phyloP scores from a whole-genome alignment of 2,329 filamentous ascomycete genomes.

The Penicillium janthinellum region DNA sequence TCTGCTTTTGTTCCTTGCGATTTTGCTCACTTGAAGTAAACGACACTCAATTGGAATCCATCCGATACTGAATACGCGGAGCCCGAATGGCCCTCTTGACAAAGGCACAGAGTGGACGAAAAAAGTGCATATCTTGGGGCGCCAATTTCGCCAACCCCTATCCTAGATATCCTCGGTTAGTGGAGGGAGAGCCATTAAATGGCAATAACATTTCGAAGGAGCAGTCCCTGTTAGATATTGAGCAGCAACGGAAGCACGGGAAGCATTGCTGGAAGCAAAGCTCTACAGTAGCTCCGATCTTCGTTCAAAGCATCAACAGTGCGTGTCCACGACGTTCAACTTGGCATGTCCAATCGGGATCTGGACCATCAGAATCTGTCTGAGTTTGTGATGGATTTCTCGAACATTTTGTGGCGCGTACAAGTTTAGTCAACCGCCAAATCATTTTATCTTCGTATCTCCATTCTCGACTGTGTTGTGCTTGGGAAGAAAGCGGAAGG shows the following conservation, averaged over 20 bases:
- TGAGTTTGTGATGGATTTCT: too few species aligned
- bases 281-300: neutral
- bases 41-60: too few species aligned
- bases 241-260: conserved; percentile 51
- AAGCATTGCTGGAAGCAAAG: conserved; percentile 3
- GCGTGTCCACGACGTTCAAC: neutral
- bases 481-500: neutral
- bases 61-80: too few species aligned
- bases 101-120: conserved; percentile 27
- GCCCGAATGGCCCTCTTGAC: too few species aligned
- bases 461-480: neutral
- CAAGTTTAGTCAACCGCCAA: too few species aligned
- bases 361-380: too few species aligned
- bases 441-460: neutral
- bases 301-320: neutral
- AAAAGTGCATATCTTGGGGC: conserved; percentile 34
- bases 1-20: neutral
- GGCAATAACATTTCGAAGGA: conserved; percentile 63
- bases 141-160: conserved; percentile 27
- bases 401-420: too few species aligned
- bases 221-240: conserved; percentile 54
- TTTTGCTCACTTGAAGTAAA: neutral
- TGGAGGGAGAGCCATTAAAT: conserved; percentile 55
- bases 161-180: conserved; percentile 53
- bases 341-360: too few species aligned